Conservation (phyloP, 2,329 filamentous ascomycete genomes). For the Ophiostoma australiae region DNA sequence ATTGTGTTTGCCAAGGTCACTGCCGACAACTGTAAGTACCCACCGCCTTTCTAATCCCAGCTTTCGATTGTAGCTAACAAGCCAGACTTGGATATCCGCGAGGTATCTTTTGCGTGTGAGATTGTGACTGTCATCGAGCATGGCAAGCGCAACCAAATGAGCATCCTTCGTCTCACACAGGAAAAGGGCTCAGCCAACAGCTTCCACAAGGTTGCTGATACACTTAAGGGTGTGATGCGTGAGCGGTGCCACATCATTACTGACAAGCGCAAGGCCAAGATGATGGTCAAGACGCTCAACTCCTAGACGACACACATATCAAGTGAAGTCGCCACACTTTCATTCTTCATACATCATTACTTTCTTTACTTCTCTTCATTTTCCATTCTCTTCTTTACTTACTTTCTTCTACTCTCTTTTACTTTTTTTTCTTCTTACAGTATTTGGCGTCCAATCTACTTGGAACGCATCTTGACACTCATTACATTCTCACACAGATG, state of each 20-base stretch:
- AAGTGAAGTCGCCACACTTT: neutral
- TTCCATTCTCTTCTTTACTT: neutral
- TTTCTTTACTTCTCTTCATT: neutral
- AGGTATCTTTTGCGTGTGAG: conserved; percentile 82
- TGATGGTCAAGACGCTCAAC: conserved; percentile 67
- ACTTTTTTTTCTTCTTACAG: neutral
- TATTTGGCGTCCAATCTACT: neutral
- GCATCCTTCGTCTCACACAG: conserved; percentile 80
- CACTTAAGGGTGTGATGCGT: conserved; percentile 64
- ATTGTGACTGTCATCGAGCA: conserved; percentile 87
- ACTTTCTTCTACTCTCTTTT: neutral
- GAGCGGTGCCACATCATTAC: conserved; percentile 62
- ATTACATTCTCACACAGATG: neutral
- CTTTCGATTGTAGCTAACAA: neutral
- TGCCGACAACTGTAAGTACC: conserved; percentile 52
- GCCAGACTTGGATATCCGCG: conserved; percentile 65
- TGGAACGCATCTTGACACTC: neutral
- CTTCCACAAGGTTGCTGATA: conserved; percentile 77
- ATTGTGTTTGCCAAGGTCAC: conserved; percentile 74
- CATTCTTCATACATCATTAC: neutral
- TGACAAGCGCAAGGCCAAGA: conserved; percentile 61
- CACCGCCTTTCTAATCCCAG: neutral
- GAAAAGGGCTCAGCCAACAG: conserved; percentile 87
- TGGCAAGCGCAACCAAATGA: conserved; percentile 68
- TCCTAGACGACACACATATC: neutral